A percentile compares a stretch with the other conserved stretches of the same genome.
Evolutionary conservation across 495 filamentous ascomycete species (phyloP).

Genomic region (Podospora bellae-mahoneyi): DNA sequence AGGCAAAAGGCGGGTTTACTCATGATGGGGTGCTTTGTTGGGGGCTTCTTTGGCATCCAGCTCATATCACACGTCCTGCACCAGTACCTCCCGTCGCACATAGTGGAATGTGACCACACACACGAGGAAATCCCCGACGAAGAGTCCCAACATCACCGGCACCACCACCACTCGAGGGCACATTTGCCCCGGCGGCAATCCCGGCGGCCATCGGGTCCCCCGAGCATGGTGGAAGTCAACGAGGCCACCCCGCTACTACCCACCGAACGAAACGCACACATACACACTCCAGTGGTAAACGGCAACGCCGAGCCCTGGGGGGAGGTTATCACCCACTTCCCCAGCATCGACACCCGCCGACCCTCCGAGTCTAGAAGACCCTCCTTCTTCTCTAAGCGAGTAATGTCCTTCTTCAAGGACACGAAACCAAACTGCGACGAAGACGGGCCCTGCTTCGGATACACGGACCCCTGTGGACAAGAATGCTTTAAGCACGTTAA

Average conservation of each 20-base stretch:
- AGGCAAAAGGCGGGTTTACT: constrained; percentile 64
- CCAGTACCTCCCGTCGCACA: constrained; percentile 80
- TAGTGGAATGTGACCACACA: constrained; percentile 87
- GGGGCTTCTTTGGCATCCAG: constrained; percentile 80
- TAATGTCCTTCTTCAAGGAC: constrained; percentile 64
- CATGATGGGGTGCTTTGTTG: constrained; percentile 73
- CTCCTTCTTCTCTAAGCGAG: constrained; percentile 43
- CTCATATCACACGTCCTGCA: constrained; percentile 76
- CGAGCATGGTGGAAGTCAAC: constrained; percentile 25
- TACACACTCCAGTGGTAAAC: constrained; percentile 14
- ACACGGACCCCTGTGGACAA: constrained; percentile 77
- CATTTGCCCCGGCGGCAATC: background rate
- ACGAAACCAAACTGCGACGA: constrained; percentile 69
- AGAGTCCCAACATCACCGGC: constrained; percentile 23
- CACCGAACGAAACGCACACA: constrained; percentile 15
- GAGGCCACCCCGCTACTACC: constrained; percentile 35
- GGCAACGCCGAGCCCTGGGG: constrained; percentile 4
- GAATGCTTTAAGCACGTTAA: constrained; percentile 65
- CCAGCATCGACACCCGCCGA: constrained; percentile 7
- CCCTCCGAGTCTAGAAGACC: constrained; percentile 36
- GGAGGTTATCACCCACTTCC: constrained; percentile 19
- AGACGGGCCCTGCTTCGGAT: constrained; percentile 75
- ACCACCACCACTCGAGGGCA: constrained; percentile 21
- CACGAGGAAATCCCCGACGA: constrained; percentile 55
- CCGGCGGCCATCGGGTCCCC: constrained; percentile 10